Evolutionary conservation across 352 stramenopile species (phyloP).

Genomic region (Globisporangium uncinulatum): DNA sequence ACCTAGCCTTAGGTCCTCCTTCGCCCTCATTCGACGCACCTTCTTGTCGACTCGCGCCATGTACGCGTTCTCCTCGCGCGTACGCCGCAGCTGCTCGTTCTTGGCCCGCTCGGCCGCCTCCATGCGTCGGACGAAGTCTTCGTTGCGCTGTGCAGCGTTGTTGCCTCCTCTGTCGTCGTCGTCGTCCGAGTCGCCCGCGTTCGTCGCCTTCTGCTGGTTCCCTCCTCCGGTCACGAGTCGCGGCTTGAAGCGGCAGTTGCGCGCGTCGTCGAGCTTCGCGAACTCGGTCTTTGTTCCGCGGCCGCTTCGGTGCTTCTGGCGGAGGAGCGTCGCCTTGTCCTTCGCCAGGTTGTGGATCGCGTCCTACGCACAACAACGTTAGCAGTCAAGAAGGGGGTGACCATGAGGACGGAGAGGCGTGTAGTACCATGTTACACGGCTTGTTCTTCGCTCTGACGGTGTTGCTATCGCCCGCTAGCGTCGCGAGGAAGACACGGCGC

Average conservation of each 20-base stretch:
- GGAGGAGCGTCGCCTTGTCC: conserved; percentile 27
- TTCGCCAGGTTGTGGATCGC: conserved; percentile 45
- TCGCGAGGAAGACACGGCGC: conserved; percentile 53
- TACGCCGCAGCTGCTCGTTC: conserved; percentile 50
- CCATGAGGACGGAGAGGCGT: no score
- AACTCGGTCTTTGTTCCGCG: conserved; percentile 20
- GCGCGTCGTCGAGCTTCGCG: conserved; percentile 49
- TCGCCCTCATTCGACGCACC: conserved; percentile 9
- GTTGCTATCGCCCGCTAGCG: conserved; percentile 24
- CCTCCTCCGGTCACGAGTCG: conserved; percentile 16
- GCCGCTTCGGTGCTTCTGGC: conserved; percentile 14
- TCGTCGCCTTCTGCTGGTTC: conserved; percentile 4
- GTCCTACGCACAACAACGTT: conserved; percentile 10
- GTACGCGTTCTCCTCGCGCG: conserved; percentile 51
- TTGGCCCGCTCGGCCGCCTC: conserved; percentile 60
- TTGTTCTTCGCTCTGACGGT: conserved; percentile 1
- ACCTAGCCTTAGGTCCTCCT: background rate
- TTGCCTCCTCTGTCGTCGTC: conserved; percentile 19
- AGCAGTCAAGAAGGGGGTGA: no score
- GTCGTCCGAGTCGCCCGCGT: conserved; percentile 37
- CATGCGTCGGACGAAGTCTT: conserved; percentile 72
- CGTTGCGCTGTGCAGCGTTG: conserved; percentile 20
- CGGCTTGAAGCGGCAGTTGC: conserved; percentile 52
- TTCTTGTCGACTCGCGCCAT: conserved; percentile 66
- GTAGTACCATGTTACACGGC: conserved; percentile 22